Evolutionary conservation across 2,329 filamentous ascomycete genomes (phyloP).

Genomic region (Colletotrichum abscissum): DNA sequence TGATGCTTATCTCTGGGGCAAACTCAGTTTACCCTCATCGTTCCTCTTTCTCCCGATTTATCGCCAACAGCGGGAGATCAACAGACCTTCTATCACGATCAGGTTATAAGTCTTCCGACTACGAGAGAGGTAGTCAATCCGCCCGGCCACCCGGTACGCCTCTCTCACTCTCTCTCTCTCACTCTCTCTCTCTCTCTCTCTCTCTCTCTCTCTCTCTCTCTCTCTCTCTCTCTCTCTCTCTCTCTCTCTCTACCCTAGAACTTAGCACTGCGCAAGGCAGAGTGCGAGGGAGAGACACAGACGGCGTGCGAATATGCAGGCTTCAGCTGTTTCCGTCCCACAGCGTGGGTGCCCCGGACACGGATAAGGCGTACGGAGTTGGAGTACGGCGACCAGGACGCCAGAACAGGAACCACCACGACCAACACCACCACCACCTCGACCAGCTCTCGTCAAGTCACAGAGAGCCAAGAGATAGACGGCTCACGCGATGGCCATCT

Average conservation of each 20-base stretch:
- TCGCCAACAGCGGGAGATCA: background rate
- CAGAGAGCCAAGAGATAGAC: conserved; percentile 28
- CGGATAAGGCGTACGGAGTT: conserved; percentile 9
- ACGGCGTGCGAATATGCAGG: background rate
- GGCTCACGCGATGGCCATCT: conserved; percentile 18
- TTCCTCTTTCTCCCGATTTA: background rate
- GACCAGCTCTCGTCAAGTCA: background rate
- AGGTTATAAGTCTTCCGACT: background rate
- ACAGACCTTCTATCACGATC: background rate
- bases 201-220: too few relatives aligned
- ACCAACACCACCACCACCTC: background rate
- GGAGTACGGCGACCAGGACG: background rate
- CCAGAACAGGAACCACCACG: background rate
- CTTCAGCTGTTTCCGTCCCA: background rate
- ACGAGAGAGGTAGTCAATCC: background rate
- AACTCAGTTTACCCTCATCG: background rate
- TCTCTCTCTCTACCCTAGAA: background rate
- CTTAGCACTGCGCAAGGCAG: background rate
- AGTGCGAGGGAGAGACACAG: background rate
- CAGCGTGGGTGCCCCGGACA: background rate
- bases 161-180: background rate
- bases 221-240: too few relatives aligned
- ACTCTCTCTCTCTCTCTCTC: too few relatives aligned
- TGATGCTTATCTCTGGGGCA: conserved; percentile 25
- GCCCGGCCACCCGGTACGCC: conserved; percentile 13